Conservation (phyloP, 768 basidiomycete species). For the Lyophyllum atratum region DNA sequence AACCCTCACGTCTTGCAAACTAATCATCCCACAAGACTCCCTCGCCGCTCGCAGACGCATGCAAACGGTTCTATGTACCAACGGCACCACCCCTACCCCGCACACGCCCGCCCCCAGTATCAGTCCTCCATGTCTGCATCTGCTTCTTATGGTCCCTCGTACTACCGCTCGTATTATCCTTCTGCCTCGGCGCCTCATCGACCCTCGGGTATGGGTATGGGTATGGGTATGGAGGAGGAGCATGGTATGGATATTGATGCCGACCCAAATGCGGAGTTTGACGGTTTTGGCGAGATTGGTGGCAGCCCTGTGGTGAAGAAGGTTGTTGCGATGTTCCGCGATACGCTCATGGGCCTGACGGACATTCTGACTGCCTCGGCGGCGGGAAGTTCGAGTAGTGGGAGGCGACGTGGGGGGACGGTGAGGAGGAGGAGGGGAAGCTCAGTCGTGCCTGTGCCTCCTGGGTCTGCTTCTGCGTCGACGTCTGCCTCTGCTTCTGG, state of each 20-base stretch:
- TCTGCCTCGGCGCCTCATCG: constrained; percentile 3
- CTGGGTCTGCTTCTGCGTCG: not conserved
- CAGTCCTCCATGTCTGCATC: not conserved
- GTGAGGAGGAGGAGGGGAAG: not conserved
- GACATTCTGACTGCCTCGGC: not conserved
- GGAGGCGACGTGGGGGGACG: not conserved
- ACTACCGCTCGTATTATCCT: not conserved
- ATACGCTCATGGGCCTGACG: constrained; percentile 8
- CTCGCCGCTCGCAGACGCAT: not conserved
- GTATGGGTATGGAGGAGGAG: not conserved
- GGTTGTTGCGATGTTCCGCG: constrained; percentile 12
- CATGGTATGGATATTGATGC: not conserved
- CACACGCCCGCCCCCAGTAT: not conserved
- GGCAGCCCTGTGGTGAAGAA: constrained; percentile 5
- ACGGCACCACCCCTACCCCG: constrained; percentile 1
- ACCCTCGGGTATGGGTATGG: not conserved
- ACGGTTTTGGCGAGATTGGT: not conserved
- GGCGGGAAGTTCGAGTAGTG: not conserved
- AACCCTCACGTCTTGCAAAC: not conserved
- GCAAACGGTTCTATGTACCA: not conserved
- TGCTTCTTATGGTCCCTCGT: not conserved
- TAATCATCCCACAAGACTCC: not conserved
- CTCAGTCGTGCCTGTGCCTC: not conserved
- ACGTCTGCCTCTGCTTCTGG: not conserved
- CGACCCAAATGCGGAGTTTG: not conserved